phyloP scores from a whole-genome alignment of 495 filamentous ascomycete species.

The Cryomyces minteri region DNA sequence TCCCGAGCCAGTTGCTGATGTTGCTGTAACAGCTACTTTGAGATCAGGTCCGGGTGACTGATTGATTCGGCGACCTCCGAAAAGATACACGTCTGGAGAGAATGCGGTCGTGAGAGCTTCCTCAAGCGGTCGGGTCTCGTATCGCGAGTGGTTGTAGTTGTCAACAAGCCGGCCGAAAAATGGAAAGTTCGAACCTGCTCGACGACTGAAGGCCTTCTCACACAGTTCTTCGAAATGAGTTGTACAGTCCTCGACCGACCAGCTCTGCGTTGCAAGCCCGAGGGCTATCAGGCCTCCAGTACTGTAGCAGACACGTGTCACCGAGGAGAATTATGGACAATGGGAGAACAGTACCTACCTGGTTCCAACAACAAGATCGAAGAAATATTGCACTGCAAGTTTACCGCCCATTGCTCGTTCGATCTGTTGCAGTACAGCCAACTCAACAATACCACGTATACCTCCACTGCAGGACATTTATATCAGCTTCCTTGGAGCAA shows the following conservation, averaged over 20 bases:
- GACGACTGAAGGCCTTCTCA: conserved; percentile 24
- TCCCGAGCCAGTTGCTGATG: conserved; percentile 19
- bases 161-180: conserved; percentile 17
- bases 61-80: conserved; percentile 18
- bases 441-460: conserved; percentile 11
- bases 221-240: conserved; percentile 25
- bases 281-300: conserved; percentile 39
- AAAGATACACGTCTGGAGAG: conserved; percentile 17
- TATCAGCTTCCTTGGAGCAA: neutral
- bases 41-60: conserved; percentile 8
- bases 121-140: conserved; percentile 23
- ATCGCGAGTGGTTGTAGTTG: conserved; percentile 22
- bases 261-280: conserved; percentile 30
- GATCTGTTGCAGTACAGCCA: conserved; percentile 10
- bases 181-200: conserved; percentile 19
- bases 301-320: conserved; percentile 11
- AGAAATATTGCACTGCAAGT: conserved; percentile 12
- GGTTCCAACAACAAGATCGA: conserved; percentile 16
- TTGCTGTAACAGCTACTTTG: conserved; percentile 31
- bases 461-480: conserved; percentile 4
- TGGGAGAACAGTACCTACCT: conserved; percentile 1
- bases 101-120: conserved; percentile 17
- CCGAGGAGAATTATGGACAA: neutral
- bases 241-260: conserved; percentile 24
- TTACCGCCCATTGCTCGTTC: conserved; percentile 5